Evolutionary conservation across 169 alveolate species (phyloP).

Genomic region (Plasmodium cynomolgi): DNA sequence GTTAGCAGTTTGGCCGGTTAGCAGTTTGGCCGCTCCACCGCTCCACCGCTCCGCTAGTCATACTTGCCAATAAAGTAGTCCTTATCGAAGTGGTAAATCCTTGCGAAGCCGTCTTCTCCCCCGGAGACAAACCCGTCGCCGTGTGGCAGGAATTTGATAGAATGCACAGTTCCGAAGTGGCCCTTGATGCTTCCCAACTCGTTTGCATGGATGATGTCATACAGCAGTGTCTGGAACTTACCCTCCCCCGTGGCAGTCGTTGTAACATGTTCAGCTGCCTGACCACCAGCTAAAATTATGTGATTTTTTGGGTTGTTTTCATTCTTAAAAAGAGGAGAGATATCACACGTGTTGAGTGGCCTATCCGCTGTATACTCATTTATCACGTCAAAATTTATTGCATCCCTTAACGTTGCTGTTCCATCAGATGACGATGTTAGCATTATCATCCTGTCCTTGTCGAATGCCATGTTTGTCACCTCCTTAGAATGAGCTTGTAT

Average conservation of each 20-base stretch:
- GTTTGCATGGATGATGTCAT: slow-evolving; percentile 91
- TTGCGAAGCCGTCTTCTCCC: slow-evolving; percentile 96
- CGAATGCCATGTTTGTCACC: slow-evolving; percentile 90
- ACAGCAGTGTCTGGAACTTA: slow-evolving; percentile 93
- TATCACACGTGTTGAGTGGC: slow-evolving; percentile 91
- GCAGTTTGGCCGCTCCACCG: too few relatives aligned
- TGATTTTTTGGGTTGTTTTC: slow-evolving; percentile 85
- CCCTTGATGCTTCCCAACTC: slow-evolving; percentile 95
- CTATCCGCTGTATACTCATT: slow-evolving; percentile 90
- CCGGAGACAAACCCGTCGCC: slow-evolving; percentile 95
- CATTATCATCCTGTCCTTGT: slow-evolving; percentile 88
- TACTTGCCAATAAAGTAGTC: slow-evolving; percentile 90
- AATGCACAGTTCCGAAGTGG: slow-evolving; percentile 96
- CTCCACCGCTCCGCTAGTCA: slow-evolving; percentile 1
- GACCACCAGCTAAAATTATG: slow-evolving; percentile 92
- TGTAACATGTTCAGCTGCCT: slow-evolving; percentile 92
- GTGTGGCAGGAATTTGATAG: slow-evolving; percentile 92
- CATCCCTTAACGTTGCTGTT: slow-evolving; percentile 91
- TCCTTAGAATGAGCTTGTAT: slow-evolving; percentile 87
- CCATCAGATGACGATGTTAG: slow-evolving; percentile 90
- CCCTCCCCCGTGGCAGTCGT: slow-evolving; percentile 95
- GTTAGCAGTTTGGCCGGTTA: too few relatives aligned
- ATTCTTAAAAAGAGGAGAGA: slow-evolving; percentile 87
- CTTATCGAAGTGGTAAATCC: slow-evolving; percentile 93
- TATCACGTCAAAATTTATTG: slow-evolving; percentile 82